Evolutionary conservation across 768 basidiomycete genomes (phyloP).

Genomic region (Leccinum fibrillosum): DNA sequence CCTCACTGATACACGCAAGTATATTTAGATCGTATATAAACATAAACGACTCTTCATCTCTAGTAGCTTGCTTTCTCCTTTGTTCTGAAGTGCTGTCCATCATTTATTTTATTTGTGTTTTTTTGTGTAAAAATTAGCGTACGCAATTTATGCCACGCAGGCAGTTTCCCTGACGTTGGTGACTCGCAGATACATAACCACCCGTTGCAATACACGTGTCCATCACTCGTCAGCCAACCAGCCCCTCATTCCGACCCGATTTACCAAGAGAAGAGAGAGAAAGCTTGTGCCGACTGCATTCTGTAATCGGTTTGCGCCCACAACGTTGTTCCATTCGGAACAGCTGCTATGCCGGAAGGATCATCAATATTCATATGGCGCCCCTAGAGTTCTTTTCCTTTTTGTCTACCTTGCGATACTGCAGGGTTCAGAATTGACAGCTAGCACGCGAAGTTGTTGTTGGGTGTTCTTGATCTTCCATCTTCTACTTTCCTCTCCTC

Average conservation of each 20-base stretch:
- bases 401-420: not conserved
- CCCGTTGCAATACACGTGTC: constrained; percentile 7
- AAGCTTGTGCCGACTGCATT: not conserved
- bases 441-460: not conserved
- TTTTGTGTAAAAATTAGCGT: not conserved
- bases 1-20: constrained; percentile 3
- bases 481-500: not conserved
- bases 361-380: constrained; percentile 2
- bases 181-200: not conserved
- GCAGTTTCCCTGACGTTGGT: not conserved
- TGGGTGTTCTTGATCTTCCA: not conserved
- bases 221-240: not conserved
- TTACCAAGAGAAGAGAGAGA: not conserved
- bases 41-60: not conserved
- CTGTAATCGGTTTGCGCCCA: constrained; percentile 14
- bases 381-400: not conserved
- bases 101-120: not conserved
- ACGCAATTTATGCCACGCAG: not conserved
- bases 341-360: constrained; percentile 17
- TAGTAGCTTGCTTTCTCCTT: constrained; percentile 1
- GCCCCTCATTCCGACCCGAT: not conserved
- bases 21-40: constrained; percentile 18
- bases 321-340: not conserved
- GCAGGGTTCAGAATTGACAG: not conserved
- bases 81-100: not conserved